phyloP scores from a whole-genome alignment of 2,329 filamentous ascomycete genomes.

The Zalaria sp. region DNA sequence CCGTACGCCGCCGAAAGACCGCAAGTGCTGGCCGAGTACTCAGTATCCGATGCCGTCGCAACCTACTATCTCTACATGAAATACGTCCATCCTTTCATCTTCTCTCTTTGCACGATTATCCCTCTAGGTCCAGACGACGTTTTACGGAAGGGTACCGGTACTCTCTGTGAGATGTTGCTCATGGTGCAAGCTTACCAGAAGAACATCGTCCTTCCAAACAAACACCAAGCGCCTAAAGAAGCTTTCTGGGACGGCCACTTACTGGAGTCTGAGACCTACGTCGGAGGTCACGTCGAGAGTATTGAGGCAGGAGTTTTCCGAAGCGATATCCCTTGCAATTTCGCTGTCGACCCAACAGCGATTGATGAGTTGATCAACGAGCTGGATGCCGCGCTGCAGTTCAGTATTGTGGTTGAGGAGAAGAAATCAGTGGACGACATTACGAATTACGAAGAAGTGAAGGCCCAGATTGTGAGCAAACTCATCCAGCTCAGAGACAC shows the following conservation, averaged over 20 bases:
- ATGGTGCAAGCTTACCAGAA: constrained; percentile 97
- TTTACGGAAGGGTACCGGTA: constrained; percentile 88
- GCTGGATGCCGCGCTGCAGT: constrained; percentile 76
- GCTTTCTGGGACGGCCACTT: constrained; percentile 95
- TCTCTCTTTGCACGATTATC: constrained; percentile 93
- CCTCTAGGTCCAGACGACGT: constrained; percentile 87
- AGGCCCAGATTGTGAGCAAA: constrained; percentile 60
- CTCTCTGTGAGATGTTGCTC: constrained; percentile 96
- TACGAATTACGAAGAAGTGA: constrained; percentile 47
- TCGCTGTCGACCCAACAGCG: constrained; percentile 74
- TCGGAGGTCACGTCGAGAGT: constrained; percentile 96
- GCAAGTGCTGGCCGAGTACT: constrained; percentile 92
- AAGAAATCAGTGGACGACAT: constrained; percentile 38
- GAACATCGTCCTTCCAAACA: constrained; percentile 87
- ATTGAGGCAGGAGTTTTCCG: constrained; percentile 97
- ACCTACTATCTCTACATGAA: constrained; percentile 99
- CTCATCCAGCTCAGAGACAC: constrained; percentile 63
- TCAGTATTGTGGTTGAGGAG: constrained; percentile 48
- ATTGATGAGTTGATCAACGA: constrained; percentile 80
- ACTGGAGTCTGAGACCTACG: constrained; percentile 93
- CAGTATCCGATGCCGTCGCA: constrained; percentile 94
- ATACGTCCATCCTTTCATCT: constrained; percentile 99
- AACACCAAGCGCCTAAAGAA: constrained; percentile 81
- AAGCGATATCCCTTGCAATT: constrained; percentile 88
- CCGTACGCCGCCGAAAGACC: constrained; percentile 75